phyloP scores from a whole-genome alignment of 768 basidiomycete species.

The Boletus huronensis region DNA sequence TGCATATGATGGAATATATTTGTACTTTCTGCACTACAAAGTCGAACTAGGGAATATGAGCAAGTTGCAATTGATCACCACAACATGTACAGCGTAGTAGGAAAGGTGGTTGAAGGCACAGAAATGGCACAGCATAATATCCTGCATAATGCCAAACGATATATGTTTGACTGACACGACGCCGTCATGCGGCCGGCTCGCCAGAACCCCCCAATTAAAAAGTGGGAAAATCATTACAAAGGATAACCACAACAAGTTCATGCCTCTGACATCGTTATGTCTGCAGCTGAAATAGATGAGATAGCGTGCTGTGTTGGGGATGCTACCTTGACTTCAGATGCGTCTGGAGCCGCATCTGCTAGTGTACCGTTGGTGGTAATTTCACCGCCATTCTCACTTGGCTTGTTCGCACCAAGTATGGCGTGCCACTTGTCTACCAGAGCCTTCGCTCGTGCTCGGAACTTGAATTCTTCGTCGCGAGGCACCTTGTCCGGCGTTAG shows the following conservation, averaged over 20 bases:
- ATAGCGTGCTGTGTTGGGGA: slow-evolving; percentile 27
- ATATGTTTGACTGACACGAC: slow-evolving; percentile 18
- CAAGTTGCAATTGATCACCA: slow-evolving; percentile 22
- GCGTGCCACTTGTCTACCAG: slow-evolving; percentile 47
- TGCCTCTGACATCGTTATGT: slow-evolving; percentile 44
- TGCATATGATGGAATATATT: slow-evolving; percentile 13
- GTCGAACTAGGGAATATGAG: slow-evolving; percentile 24
- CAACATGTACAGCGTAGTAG: slow-evolving; percentile 29
- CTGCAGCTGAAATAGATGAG: slow-evolving; percentile 33
- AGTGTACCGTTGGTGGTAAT: slow-evolving; percentile 24
- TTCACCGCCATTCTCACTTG: slow-evolving; percentile 31
- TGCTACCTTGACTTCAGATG: slow-evolving; percentile 19
- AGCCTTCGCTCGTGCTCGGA: slow-evolving; percentile 46
- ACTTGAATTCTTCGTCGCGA: slow-evolving; percentile 49
- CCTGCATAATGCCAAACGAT: slow-evolving; percentile 19
- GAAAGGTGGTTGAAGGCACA: slow-evolving; percentile 20
- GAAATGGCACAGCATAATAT: slow-evolving; percentile 23
- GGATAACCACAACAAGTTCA: slow-evolving; percentile 13
- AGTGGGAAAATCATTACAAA: slow-evolving; percentile 8
- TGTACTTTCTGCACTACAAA: slow-evolving; percentile 19
- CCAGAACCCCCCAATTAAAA: slow-evolving; percentile 16
- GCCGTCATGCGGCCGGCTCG: slow-evolving; percentile 6
- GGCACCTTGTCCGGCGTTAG: slow-evolving; percentile 43
- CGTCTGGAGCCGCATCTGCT: slow-evolving; percentile 17
- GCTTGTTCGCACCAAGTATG: slow-evolving; percentile 34